Evolutionary conservation across 257 asterid genomes (phyloP), one percentile per base, ranked within the genome.

Genomic region (Solanum chmielewskii): DNA sequence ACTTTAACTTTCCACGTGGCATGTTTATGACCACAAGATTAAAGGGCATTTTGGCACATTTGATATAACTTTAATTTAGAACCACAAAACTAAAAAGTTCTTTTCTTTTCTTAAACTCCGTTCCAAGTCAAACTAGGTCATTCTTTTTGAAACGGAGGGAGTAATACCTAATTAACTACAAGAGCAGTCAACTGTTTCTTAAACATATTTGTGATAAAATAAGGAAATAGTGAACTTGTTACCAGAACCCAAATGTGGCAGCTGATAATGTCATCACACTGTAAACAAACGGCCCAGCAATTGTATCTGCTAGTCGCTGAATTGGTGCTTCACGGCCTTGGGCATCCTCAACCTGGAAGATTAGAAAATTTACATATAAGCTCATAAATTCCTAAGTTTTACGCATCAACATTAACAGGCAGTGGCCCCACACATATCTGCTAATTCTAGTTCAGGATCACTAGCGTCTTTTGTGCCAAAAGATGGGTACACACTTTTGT

Each of bases 261-360:
- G 98, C 98, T 64, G 98, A 95, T 89, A 97, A 90, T 68, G 99
- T 94, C 98, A 97, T 95, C 80, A 97, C 93, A 87, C 94, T 94
- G 86, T 94, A 97, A 71, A 97, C 99, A 91, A 97, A 97, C 69
- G 98, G 99, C 25, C 99, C 98, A 89, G 99, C 98, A 88, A 97
- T 94, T 87, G 98, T 88, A 94, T 97, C 99, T 59, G 99, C 99
- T 86, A 97, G 98, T 93, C 99, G 93, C 89, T 97, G 99, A 87
- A 97, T 95, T 84, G 99, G 98, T 87, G 99, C 99, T 94, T 97
- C 99, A 85, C 98, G 98, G 84, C 98, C 98, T 89, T 95, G 99
- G 86, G 98, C 99, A 93, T 97, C 99, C 92, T 97, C 99, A 87
- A 97, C 98, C 99, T 97, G 80, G n/a, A 86, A 44, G 81, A 78